Evolutionary conservation across 1,284 basidiomycete genomes (phyloP), one percentile per base, ranked within the genome.

Genomic region (Ganoderma sinense): DNA sequence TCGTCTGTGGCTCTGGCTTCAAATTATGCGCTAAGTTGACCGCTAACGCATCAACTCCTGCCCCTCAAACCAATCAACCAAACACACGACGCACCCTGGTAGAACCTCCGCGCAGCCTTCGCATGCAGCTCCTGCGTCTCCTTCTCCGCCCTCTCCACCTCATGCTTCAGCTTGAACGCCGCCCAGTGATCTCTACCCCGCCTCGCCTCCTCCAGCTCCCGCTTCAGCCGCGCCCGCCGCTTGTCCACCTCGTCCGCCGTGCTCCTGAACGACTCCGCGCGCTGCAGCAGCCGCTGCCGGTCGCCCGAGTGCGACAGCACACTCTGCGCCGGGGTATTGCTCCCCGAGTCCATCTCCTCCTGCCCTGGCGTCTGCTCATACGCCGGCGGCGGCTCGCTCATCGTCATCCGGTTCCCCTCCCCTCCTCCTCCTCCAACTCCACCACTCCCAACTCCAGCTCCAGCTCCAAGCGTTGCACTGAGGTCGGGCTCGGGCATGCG

Each of bases 21-120:
- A 82, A 72, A 75, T 89, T 90, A 65, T 85, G 84, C 33, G 87
- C 87, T 89, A 60, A 62, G 8, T 13, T 10, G 10, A 14, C 23
- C 48, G 23, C 26, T 13, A 55, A 29, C 26, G 4, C 53, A 16
- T 53, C 26, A 14, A 63, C 20, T 71, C 40, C 68, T 33, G 29
- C 41, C 10, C 23, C 14, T 4, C 23, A 51, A 0, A 26, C 20
- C 29, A 33, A 40, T 31, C 4, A 18, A 62, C 14, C 2, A 4
- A 26, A 20, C 23, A 39, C 2, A n/a, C 7, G 11, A 72, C 78
- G 48, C 60, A 84, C 83, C 82, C 69, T 77, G 75, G 72, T 79
- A 80, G 70, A 79, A 83, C 62, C 83, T 75, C 67, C 80, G 77
- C 23, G 79, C 78, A 4, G 81, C 82, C 73, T 80, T 81, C 66